These are phyloP conservation scores for Penicillium olsonii DNA, from an alignment of 2,329 filamentous ascomycete species.

Conservation along the genomic window DNA sequence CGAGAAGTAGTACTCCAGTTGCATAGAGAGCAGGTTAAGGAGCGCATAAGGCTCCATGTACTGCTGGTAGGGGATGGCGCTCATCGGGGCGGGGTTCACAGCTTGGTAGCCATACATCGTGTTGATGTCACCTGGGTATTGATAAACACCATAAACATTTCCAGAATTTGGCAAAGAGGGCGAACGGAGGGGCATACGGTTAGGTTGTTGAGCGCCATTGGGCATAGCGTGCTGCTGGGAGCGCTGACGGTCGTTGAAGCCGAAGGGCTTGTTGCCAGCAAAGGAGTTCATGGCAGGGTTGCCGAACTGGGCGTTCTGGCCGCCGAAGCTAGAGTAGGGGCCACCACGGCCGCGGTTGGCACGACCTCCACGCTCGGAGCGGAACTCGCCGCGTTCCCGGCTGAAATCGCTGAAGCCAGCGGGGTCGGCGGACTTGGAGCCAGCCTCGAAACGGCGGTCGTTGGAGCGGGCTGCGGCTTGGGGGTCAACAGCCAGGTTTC, in stretches of 20 bases:
- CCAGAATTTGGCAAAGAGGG: constrained; percentile 61
- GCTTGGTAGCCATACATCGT: constrained; percentile 60
- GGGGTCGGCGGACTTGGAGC: constrained; percentile 41
- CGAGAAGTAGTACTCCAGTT: constrained; percentile 93
- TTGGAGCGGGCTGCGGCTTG: constrained; percentile 35
- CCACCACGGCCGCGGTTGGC: constrained; percentile 44
- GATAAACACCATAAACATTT: constrained; percentile 51
- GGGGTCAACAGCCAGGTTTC: constrained; percentile 33
- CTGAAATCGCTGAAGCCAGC: constrained; percentile 36
- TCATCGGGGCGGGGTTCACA: constrained; percentile 56
- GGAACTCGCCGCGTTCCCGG: constrained; percentile 38
- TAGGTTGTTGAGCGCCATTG: constrained; percentile 46
- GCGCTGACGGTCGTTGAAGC: constrained; percentile 45
- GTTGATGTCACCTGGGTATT: constrained; percentile 47
- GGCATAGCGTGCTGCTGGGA: constrained; percentile 39
- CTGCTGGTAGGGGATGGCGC: constrained; percentile 58
- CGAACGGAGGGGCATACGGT: constrained; percentile 57
- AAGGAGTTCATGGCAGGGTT: constrained; percentile 43
- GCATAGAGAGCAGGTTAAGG: constrained; percentile 60
- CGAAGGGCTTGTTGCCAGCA: constrained; percentile 41
- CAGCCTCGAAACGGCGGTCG: constrained; percentile 42
- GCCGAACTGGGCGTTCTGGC: constrained; percentile 42
- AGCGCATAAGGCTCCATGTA: constrained; percentile 61
- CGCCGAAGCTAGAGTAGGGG: constrained; percentile 35
- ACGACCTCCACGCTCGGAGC: constrained; percentile 42